Evolutionary conservation across 73 alveolate species (phyloP).

Genomic region (Blepharisma stoltei): DNA sequence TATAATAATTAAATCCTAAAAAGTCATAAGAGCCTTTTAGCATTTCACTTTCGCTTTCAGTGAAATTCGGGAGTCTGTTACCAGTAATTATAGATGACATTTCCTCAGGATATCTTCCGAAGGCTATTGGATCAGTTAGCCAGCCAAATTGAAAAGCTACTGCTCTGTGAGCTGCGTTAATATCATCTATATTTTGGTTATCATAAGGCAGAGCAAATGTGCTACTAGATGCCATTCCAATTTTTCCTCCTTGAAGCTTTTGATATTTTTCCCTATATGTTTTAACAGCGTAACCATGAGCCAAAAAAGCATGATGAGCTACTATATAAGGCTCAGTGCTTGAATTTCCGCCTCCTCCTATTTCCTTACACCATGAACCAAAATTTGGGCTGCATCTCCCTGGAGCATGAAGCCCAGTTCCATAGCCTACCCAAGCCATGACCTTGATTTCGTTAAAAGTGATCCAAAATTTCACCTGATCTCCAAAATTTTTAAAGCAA

Average conservation of each 20-base stretch:
- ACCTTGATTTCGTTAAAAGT: conserved; percentile 48
- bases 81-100: conserved; percentile 19
- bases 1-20: conserved; percentile 41
- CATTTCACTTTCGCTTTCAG: conserved; percentile 9
- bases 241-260: conserved; percentile 37
- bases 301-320: conserved; percentile 39
- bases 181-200: conserved; percentile 38
- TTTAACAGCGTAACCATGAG: conserved; percentile 50
- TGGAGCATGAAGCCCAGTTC: conserved; percentile 47
- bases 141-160: conserved; percentile 36
- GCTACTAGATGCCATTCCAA: conserved; percentile 42
- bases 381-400: conserved; percentile 47
- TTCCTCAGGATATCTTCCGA: conserved; percentile 44
- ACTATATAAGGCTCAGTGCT: conserved; percentile 52
- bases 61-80: conserved; percentile 40
- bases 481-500: conserved; percentile 44
- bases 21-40: conserved; percentile 37
- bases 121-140: conserved; percentile 42
- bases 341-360: conserved; percentile 56
- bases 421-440: conserved; percentile 51
- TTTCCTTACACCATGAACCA: conserved; percentile 31
- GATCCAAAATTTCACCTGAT: conserved; percentile 43
- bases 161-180: conserved; percentile 30
- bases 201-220: conserved; percentile 38
- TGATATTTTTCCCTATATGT: conserved; percentile 48